Evolutionary conservation across 106 monocot species (phyloP), one percentile per base, ranked within the genome.

Genomic region (Triglochin maritima): DNA sequence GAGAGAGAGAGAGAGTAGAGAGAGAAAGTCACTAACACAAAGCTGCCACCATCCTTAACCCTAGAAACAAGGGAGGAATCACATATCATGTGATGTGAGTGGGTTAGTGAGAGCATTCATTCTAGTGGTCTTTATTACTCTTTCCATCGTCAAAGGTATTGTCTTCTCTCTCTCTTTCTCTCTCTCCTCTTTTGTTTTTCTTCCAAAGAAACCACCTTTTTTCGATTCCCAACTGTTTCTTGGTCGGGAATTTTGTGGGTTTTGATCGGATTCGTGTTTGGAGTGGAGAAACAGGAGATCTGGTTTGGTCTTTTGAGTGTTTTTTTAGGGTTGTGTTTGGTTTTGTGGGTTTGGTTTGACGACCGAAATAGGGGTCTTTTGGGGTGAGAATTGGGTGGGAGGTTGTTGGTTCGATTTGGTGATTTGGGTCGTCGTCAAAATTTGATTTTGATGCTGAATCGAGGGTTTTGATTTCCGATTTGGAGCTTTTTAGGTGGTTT

Each of bases 141-240:
- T n/a, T 29, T 29, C 29, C 29, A 29, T 29, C 29, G 29, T 29
- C 29, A 29, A 29, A 29, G 29, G 29, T 29, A 29, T 29, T 29
- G 1, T 29, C 29, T 29, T 29, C 29, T 29, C 29, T 29, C 29
- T 42, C 2, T 7, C 59, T 1, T 29, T 29, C 29, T 29, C 29
- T 29, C 29, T 42, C 2, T 7, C 59, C 15, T 4, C 6, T 17
- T 41, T 59, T 9, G 7, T 29, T 42, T 5, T 9, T 59, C 29
- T 3, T 15, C 57, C 10, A 57, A 57, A 13, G 57, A 57, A n/a
- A 9, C 16, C n/a, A 57, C n/a, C 57, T 4, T 57, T 57, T 11
- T 10, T 7, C 44, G 62, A 62, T 46, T 63, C 63, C 46, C 45
- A 4, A 63, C 63, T 7, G 63, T 63, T 63, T 44, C 63, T 44